Conservation (phyloP, 129 eudicot genomes). For the Lactuca saligna region DNA sequence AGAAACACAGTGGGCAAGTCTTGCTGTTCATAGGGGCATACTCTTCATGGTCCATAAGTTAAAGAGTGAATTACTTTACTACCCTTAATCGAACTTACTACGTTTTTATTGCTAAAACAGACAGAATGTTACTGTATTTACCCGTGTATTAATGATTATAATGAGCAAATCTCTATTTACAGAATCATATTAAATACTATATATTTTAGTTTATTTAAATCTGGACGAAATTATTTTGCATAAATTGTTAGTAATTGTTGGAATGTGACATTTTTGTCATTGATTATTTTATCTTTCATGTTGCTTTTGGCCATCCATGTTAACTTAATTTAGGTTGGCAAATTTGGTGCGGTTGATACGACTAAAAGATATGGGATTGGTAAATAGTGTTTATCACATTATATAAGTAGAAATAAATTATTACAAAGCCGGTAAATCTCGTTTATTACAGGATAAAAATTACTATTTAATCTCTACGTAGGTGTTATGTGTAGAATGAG, state of each 20-base stretch:
- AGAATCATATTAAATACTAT: neutral
- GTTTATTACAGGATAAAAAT: no score
- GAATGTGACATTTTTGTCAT: neutral
- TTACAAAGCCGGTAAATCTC: no score
- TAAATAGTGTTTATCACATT: no score
- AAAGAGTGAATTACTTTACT: neutral
- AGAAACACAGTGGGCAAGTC: constrained; percentile 13
- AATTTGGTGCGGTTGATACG: neutral
- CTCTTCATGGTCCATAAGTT: neutral
- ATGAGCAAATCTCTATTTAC: neutral
- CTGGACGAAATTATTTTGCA: neutral
- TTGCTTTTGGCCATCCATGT: neutral
- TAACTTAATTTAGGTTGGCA: neutral
- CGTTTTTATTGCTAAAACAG: neutral
- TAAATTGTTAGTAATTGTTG: neutral
- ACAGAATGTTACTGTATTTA: neutral
- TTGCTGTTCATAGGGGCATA: constrained; percentile 15
- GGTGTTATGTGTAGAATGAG: no score
- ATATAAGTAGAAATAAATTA: no score
- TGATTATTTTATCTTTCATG: neutral
- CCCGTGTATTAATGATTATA: neutral
- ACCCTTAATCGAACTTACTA: neutral
- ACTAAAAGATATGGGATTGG: no score
- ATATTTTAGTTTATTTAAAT: neutral
- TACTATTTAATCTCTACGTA: neutral